Percentiles rank a stretch among this genome's conserved stretches.
phyloP scores from a whole-genome alignment of 2,329 filamentous ascomycete species.

The Ascochyta clinopodiicola region DNA sequence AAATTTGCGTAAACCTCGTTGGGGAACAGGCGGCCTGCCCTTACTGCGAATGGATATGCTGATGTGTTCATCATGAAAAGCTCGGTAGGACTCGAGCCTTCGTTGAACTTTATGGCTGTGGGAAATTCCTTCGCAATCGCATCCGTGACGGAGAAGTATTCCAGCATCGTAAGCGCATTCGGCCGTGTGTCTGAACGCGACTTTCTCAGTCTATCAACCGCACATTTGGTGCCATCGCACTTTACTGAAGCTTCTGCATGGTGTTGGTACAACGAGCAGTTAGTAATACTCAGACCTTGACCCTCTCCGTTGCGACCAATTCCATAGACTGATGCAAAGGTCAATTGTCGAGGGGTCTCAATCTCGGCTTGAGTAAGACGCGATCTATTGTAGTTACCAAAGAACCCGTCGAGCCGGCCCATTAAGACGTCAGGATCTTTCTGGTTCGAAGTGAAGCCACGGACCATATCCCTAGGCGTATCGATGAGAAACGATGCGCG shows the following conservation, averaged over 20 bases:
- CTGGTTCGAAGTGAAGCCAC: neutral
- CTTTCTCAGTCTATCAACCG: conserved; percentile 18
- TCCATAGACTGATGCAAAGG: conserved; percentile 21
- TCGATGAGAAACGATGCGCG: conserved; percentile 39
- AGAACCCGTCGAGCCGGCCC: conserved; percentile 28
- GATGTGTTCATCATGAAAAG: conserved; percentile 30
- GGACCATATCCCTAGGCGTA: conserved; percentile 15
- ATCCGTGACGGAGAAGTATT: conserved; percentile 18
- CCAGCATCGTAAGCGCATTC: conserved; percentile 23
- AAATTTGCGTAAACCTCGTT: conserved; percentile 23
- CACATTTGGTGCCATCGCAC: conserved; percentile 24
- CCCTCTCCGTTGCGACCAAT: neutral
- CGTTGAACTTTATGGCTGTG: conserved; percentile 7
- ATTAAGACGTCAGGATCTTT: neutral
- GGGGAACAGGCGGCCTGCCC: conserved; percentile 9
- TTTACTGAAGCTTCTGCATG: conserved; percentile 33
- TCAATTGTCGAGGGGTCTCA: conserved; percentile 13
- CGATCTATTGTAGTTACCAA: conserved; percentile 25
- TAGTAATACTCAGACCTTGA: conserved; percentile 24
- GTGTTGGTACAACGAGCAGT: conserved; percentile 26
- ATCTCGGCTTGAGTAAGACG: conserved; percentile 6
- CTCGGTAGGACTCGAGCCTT: conserved; percentile 34
- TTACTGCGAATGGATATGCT: conserved; percentile 26
- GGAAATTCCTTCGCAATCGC: conserved; percentile 23
- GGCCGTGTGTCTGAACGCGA: conserved; percentile 27